Conservation (phyloP, 2,329 filamentous ascomycete species). For the Aspergillus sp. region DNA sequence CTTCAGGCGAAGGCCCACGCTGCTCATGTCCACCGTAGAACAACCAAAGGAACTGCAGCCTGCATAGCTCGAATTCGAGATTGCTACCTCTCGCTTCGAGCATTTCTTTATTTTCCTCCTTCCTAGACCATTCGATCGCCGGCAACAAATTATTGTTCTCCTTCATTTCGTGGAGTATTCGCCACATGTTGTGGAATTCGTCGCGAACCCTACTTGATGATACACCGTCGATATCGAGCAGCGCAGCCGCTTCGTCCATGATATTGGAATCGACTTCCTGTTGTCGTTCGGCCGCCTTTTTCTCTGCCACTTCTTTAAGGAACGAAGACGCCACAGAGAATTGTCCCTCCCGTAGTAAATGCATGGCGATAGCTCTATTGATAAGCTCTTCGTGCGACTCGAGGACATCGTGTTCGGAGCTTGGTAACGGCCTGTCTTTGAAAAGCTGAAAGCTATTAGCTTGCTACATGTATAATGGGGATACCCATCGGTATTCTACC, state of each 20-base stretch:
- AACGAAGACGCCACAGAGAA: conserved; percentile 87
- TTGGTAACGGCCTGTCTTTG: conserved; percentile 68
- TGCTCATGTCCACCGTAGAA: conserved; percentile 68
- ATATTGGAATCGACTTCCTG: conserved; percentile 30
- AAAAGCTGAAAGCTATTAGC: conserved; percentile 53
- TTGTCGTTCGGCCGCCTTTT: conserved; percentile 40
- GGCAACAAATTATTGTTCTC: conserved; percentile 69
- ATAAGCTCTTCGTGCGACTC: conserved; percentile 73
- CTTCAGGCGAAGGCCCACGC: conserved; percentile 37
- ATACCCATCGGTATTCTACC: conserved; percentile 45
- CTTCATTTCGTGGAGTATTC: conserved; percentile 77
- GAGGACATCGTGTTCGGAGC: conserved; percentile 78
- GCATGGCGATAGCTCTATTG: conserved; percentile 94
- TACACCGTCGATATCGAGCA: conserved; percentile 57
- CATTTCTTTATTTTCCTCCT: conserved; percentile 58
- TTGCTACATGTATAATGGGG: background rate
- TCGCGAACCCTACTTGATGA: conserved; percentile 70
- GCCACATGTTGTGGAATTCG: conserved; percentile 87
- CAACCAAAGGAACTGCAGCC: conserved; percentile 85
- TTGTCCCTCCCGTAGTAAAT: conserved; percentile 89
- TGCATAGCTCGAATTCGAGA: conserved; percentile 90
- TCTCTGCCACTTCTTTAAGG: conserved; percentile 65
- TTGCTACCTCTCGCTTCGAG: conserved; percentile 85
- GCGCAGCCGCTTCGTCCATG: conserved; percentile 39
- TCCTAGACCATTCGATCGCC: conserved; percentile 82